Evolutionary conservation across 805 yeast species (phyloP).

Genomic region (Vanderwaltozyma verrucispora): DNA sequence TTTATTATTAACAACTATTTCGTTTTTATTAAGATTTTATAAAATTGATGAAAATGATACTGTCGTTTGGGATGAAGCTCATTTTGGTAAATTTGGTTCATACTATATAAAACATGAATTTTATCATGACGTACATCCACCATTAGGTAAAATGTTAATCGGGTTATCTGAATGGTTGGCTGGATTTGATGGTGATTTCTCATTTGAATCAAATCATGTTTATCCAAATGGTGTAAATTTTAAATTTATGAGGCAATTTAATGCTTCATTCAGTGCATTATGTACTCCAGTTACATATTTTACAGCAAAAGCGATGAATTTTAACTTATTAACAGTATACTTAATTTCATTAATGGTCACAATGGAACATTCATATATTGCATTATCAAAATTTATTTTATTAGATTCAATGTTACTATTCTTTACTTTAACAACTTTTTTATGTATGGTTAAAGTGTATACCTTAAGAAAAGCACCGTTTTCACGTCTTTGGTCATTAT

Average conservation of each 20-base stretch:
- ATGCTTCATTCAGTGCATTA: constrained; percentile 72
- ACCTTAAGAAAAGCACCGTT: constrained; percentile 44
- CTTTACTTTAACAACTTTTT: constrained; percentile 78
- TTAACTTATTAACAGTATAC: constrained; percentile 63
- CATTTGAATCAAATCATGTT: constrained; percentile 68
- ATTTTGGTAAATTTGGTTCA: constrained; percentile 94
- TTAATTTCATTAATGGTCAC: constrained; percentile 70
- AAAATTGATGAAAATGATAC: constrained; percentile 57
- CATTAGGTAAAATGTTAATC: constrained; percentile 86
- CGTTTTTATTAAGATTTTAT: constrained; percentile 69
- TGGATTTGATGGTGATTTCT: constrained; percentile 81
- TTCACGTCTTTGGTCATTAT: constrained; percentile 58
- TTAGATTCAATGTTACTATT: constrained; percentile 86
- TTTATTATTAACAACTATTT: constrained; percentile 46
- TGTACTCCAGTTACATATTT: constrained; percentile 83
- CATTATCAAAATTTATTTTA: constrained; percentile 79
- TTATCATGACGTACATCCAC: constrained; percentile 97
- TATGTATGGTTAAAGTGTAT: constrained; percentile 63
- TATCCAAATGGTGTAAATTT: constrained; percentile 74
- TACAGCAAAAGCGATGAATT: constrained; percentile 69
- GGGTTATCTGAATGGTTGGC: constrained; percentile 82
- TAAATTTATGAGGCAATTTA: constrained; percentile 79
- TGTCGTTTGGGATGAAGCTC: constrained; percentile 98
- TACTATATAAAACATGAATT: constrained; percentile 80
- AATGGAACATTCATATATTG: constrained; percentile 73